Base-by-base conservation (phyloP, 2,329 filamentous ascomycete species). In the Xenosphaeropsis pyriputrescens region DNA sequence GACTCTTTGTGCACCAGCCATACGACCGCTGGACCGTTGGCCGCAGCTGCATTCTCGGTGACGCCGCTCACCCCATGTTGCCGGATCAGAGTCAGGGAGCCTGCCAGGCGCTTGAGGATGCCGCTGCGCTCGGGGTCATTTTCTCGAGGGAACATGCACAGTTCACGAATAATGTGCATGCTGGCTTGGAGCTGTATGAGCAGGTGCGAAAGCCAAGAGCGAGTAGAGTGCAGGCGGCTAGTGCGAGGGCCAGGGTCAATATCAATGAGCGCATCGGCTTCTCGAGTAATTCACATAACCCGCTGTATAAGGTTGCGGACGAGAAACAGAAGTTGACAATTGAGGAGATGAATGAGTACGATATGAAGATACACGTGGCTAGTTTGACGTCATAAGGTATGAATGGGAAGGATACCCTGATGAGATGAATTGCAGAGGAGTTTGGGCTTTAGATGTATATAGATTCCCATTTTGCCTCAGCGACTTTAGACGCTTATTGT, bases 41-140 rank as follows among this genome's bases (percentile, higher is more conserved):
- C 12, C 60, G 54, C 16, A 65, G 67, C 1, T 74, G 69, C 36
- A 56, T 81, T 1, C 52, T 82, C 9, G 78, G 78, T 4, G 77
- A 82, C 48, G 76, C 77, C 8, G 75, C 64, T 2, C 76, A 80
- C 47, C 75, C 75, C 2, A 77, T 77, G 70, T 71, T 79, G 67
- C 75, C 75, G 1, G 67, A 80, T 46, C 76, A 80, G 51, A 75
- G 70, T 39, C 76, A 82, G 51, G 76, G 77, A 2, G 75, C 75
- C 13, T 58, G 55, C 36, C 53, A 56, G 50, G 58, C 57, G 1
- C 52, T 60, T 18, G 58, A 61, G 43, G 57, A 61, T 41, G 57
- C 57, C 1, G 58, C 49, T 0, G 53, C 52, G 1, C 38, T 60
- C 4, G 56, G 57, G 1, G 41, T 57, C 3, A 43, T 58, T 15